Percentiles rank a stretch among this genome's conserved stretches.
These are phyloP conservation scores for Colletotrichum echinochloae DNA, from an alignment of 2,329 filamentous ascomycete genomes.

Conservation along the genomic window DNA sequence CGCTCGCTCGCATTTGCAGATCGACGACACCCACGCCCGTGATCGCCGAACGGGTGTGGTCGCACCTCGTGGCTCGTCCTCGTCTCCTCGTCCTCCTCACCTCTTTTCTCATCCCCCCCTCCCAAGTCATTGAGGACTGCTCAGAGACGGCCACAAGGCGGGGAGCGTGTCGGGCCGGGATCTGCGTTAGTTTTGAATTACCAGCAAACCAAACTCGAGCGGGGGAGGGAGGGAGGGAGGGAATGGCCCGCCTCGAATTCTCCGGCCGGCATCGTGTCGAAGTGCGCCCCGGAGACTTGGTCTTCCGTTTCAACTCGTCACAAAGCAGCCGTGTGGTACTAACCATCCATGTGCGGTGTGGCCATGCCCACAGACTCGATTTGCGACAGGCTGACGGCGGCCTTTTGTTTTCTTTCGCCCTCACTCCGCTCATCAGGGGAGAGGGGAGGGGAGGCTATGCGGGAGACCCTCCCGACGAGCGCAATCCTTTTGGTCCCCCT, in stretches of 20 bases:
- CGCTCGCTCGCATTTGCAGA: background rate
- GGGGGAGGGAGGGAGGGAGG: background rate
- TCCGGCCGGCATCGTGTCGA: background rate
- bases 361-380: constrained; percentile 12
- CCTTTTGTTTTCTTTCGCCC: background rate
- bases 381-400: background rate
- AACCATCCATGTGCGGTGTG: too few relatives aligned
- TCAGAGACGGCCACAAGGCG: background rate
- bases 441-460: background rate
- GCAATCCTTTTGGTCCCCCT: background rate
- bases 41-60: background rate
- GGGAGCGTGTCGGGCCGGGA: background rate
- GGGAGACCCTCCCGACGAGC: background rate
- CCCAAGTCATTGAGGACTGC: background rate
- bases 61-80: background rate
- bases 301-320: background rate
- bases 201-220: background rate
- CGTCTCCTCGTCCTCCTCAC: too few relatives aligned
- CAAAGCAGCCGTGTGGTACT: too few relatives aligned
- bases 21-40: background rate
- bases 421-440: constrained; percentile 4
- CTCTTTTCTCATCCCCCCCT: background rate
- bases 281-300: background rate
- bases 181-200: background rate
- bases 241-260: background rate